A percentile compares a stretch with the other conserved stretches of the same genome.
phyloP scores from a whole-genome alignment of 2,329 filamentous ascomycete genomes.

The Cercospora berteroae region DNA sequence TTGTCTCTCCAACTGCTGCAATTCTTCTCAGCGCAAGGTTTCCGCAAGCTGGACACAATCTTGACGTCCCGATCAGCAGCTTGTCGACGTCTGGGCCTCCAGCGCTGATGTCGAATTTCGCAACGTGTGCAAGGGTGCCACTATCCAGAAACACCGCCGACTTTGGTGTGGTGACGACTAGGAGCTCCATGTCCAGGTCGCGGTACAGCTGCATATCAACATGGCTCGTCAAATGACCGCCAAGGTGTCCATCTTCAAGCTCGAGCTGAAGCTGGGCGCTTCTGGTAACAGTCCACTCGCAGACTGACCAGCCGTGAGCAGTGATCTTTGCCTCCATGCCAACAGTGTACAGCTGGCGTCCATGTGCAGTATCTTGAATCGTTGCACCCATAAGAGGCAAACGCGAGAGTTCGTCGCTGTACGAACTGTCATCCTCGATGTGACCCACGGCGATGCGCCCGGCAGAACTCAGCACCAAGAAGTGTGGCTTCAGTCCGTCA shows the following conservation, averaged over 20 bases:
- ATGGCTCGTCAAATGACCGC: slow-evolving; percentile 21
- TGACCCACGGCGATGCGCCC: slow-evolving; percentile 62
- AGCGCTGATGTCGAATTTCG: slow-evolving; percentile 19
- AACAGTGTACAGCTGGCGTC: slow-evolving; percentile 25
- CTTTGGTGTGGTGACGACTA: slow-evolving; percentile 23
- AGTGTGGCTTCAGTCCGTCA: slow-evolving; percentile 38
- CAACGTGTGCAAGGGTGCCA: slow-evolving; percentile 22
- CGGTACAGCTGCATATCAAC: slow-evolving; percentile 24
- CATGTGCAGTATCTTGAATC: slow-evolving; percentile 21
- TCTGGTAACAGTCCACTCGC: slow-evolving; percentile 19
- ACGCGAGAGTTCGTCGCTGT: slow-evolving; percentile 21
- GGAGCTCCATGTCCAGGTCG: slow-evolving; percentile 28
- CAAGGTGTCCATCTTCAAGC: slow-evolving; percentile 5
- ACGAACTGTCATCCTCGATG: slow-evolving; percentile 42
- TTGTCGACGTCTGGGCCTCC: slow-evolving; percentile 11
- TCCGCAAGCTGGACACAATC: slow-evolving; percentile 52
- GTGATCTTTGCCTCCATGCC: slow-evolving; percentile 29
- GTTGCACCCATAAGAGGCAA: slow-evolving; percentile 31
- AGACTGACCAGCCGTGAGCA: slow-evolving; percentile 20
- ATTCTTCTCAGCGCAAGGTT: slow-evolving; percentile 60
- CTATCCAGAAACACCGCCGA: slow-evolving; percentile 25
- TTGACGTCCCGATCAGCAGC: slow-evolving; percentile 31
- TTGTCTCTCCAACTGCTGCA: slow-evolving; percentile 58
- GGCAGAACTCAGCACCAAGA: slow-evolving; percentile 64
- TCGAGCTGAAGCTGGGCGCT: slow-evolving; percentile 18